Evolutionary conservation across 768 basidiomycete species (phyloP), one percentile per base, ranked within the genome.

Genomic region (Boletus speciosus): DNA sequence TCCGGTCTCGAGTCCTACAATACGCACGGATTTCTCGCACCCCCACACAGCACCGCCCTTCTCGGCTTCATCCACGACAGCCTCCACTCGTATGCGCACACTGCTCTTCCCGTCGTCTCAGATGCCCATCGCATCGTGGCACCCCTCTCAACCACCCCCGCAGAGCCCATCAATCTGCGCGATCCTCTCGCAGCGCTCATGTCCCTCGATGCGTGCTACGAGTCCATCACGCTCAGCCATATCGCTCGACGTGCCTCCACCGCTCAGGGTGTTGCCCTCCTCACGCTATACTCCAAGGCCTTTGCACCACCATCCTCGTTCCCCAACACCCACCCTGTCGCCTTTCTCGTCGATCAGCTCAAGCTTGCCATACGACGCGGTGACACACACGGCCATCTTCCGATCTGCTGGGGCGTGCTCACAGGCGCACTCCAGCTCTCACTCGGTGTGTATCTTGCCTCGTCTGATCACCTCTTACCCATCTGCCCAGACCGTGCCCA

Each of bases 1-100:
- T 82, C 91, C 3, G 96, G 96, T 2, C 80, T 98, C 55, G 96
- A 99, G 65, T 93, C 93, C 5, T 94, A 84, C 66, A 73, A 83
- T 38, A 86, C 88, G 27, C 97, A 99, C 67, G 97, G 93, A 0
- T 89, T 95, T 64, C 58, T 75, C 15, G 64, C 78, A 1, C 59
- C 45, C 66, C 48, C 59, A 1, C 50, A 27, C 51, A 23, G 35
- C 44, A 25, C 44, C 29, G 44, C 57, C 71, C 61, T 79, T 21
- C 64, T 83, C 49, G 74, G 76, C 31, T 96, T 93, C 67, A 55
- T 95, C 31, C 78, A 78, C 38, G 81, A 87, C 67, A 88, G 83
- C 61, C 74, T 95, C 29, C 76, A 78, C n/a, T 81, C 88, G 12
- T 97, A 97, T 64, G 85, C 90, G 0, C 81, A 76, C 43, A 83